Evolutionary conservation across 768 basidiomycete species (phyloP).

Genomic region (Trametes cubensis): DNA sequence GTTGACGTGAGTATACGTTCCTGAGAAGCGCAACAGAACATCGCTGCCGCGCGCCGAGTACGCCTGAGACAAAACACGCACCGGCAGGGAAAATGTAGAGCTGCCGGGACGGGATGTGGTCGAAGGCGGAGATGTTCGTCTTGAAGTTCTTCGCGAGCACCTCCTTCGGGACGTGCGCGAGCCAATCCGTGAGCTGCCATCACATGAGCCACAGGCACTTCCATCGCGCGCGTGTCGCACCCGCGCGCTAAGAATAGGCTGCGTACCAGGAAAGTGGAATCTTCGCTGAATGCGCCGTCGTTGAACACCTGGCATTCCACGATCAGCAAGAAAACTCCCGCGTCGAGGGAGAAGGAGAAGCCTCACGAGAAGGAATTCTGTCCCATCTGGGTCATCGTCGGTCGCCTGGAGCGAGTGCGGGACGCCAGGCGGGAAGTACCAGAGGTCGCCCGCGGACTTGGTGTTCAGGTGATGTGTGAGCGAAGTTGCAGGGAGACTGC

Average conservation of each 20-base stretch:
- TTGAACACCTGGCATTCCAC: conserved; percentile 40
- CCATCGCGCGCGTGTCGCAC: too few species aligned
- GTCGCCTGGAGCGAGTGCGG: conserved; percentile 62
- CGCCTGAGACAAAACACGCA: conserved; percentile 23
- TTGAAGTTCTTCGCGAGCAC: conserved; percentile 70
- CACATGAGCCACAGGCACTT: conserved; percentile 46
- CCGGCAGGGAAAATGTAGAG: conserved; percentile 57
- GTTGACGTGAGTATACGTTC: not conserved
- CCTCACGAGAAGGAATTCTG: conserved; percentile 55
- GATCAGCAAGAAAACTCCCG: conserved; percentile 12
- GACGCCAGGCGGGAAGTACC: conserved; percentile 59
- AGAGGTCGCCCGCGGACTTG: conserved; percentile 49
- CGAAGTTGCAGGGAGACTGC: not conserved
- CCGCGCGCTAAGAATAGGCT: conserved; percentile 35
- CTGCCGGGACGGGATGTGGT: conserved; percentile 55
- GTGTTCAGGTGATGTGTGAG: conserved; percentile 3
- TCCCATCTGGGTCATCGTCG: conserved; percentile 42
- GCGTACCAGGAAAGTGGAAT: conserved; percentile 47
- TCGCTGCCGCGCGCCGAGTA: not conserved
- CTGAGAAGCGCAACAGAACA: not conserved
- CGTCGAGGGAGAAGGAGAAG: not conserved
- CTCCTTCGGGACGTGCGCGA: conserved; percentile 61
- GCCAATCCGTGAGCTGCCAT: conserved; percentile 59
- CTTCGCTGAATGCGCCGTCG: conserved; percentile 56
- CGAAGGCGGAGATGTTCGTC: conserved; percentile 47